phyloP scores from a whole-genome alignment of 2,329 filamentous ascomycete genomes.

The Neospermospora avenae region DNA sequence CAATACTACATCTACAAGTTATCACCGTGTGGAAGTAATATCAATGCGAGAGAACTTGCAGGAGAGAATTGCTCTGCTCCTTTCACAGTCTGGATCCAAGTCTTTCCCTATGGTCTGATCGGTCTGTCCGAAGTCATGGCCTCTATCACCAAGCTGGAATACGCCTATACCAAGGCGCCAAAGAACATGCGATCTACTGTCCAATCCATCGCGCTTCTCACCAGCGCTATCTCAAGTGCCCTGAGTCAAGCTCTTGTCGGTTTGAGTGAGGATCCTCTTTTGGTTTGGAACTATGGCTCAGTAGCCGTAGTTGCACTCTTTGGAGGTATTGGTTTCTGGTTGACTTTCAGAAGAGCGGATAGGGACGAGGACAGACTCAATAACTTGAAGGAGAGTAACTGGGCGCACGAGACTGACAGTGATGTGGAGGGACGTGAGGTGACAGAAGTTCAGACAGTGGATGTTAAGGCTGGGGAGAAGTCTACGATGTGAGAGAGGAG shows the following conservation, averaged over 20 bases:
- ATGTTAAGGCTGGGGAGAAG: slow-evolving; percentile 1
- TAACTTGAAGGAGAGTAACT: slow-evolving; percentile 14
- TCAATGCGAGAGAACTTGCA: slow-evolving; percentile 41
- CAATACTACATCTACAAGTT: slow-evolving; percentile 57
- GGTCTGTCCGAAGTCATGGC: slow-evolving; percentile 59
- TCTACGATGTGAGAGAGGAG: background rate
- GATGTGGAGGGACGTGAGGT: slow-evolving; percentile 8
- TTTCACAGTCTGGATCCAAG: slow-evolving; percentile 52
- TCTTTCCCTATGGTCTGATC: slow-evolving; percentile 50
- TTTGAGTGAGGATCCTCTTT: slow-evolving; percentile 40
- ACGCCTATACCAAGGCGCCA: slow-evolving; percentile 71
- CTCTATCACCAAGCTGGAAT: slow-evolving; percentile 67
- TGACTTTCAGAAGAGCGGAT: slow-evolving; percentile 32
- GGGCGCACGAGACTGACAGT: background rate
- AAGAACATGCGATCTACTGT: slow-evolving; percentile 65
- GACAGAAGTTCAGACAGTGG: background rate
- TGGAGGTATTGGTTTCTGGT: slow-evolving; percentile 32
- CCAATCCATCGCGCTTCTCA: slow-evolving; percentile 54
- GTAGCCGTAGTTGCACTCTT: slow-evolving; percentile 29
- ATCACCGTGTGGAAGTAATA: slow-evolving; percentile 49
- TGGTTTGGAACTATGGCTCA: slow-evolving; percentile 38
- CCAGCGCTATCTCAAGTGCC: slow-evolving; percentile 53
- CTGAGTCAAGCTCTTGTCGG: slow-evolving; percentile 36
- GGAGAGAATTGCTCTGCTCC: slow-evolving; percentile 27
- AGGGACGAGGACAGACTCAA: slow-evolving; percentile 34